These are phyloP conservation scores for Clavispora santaluciae DNA, from an alignment of 805 yeast genomes.

Conservation along the genomic window DNA sequence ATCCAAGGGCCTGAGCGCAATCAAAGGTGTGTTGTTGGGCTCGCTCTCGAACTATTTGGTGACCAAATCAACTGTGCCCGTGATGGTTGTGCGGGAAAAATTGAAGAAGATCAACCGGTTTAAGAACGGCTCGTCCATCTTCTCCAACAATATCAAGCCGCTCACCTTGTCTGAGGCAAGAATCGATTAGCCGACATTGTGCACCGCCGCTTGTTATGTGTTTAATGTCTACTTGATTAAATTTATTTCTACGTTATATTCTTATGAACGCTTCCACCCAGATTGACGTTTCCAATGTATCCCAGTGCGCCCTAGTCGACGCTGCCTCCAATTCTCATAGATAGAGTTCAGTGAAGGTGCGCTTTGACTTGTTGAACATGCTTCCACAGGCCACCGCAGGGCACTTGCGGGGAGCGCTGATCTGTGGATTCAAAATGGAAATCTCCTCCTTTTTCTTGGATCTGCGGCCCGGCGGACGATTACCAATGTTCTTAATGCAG, in stretches of 20 bases:
- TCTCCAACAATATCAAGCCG: constrained; percentile 53
- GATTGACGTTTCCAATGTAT: not conserved
- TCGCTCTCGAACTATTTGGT: constrained; percentile 69
- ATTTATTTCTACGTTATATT: not conserved
- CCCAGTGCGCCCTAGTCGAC: not conserved
- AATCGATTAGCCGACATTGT: constrained; percentile 13
- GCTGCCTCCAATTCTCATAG: constrained; percentile 1
- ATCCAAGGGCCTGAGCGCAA: constrained; percentile 66
- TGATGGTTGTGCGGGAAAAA: constrained; percentile 74
- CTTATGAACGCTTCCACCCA: not conserved
- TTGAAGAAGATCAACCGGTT: constrained; percentile 63
- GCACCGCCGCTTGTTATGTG: not conserved
- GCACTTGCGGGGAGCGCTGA: constrained; percentile 55
- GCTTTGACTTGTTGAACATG: constrained; percentile 40
- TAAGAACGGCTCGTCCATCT: constrained; percentile 43
- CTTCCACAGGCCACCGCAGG: constrained; percentile 49
- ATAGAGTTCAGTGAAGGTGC: constrained; percentile 51
- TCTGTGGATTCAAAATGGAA: constrained; percentile 29
- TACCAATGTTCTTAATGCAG: constrained; percentile 65
- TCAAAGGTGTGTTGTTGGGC: constrained; percentile 71
- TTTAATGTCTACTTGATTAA: constrained; percentile 20
- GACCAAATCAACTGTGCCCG: constrained; percentile 67
- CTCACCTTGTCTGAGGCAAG: constrained; percentile 46
- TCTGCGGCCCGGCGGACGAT: constrained; percentile 29
- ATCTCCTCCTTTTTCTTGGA: constrained; percentile 11